Evolutionary conservation across 106 monocot species (phyloP).

Genomic region (Allium cepa): DNA sequence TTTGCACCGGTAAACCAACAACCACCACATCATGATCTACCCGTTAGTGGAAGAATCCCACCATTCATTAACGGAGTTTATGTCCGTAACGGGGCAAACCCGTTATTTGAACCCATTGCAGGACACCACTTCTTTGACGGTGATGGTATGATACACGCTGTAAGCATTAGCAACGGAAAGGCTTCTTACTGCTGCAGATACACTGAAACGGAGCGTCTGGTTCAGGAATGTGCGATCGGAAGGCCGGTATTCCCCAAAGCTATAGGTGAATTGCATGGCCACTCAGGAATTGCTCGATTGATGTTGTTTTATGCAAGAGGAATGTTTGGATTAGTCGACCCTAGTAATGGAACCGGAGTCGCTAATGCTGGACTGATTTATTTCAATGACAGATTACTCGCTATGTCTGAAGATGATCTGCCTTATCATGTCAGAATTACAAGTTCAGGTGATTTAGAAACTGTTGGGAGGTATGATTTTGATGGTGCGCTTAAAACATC

Average conservation of each 20-base stretch:
- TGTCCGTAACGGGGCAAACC: conserved; percentile 68
- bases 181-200: conserved; percentile 56
- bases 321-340: conserved; percentile 52
- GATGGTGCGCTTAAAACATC: conserved; percentile 37
- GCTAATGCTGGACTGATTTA: conserved; percentile 77
- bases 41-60: conserved; percentile 45
- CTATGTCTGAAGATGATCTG: conserved; percentile 89
- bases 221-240: conserved; percentile 43
- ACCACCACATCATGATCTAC: conserved; percentile 21
- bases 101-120: conserved; percentile 38
- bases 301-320: conserved; percentile 42
- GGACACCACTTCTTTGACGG: conserved; percentile 80
- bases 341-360: conserved; percentile 49
- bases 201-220: conserved; percentile 48
- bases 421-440: conserved; percentile 70
- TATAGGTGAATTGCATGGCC: conserved; percentile 74
- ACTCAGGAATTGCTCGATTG: conserved; percentile 63
- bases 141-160: conserved; percentile 75
- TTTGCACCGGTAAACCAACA: conserved; percentile 60
- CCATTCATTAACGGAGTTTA: conserved; percentile 43
- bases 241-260: conserved; percentile 58
- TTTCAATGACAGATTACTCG: conserved; percentile 64
- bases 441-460: conserved; percentile 48
- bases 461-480: conserved; percentile 67
- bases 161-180: conserved; percentile 22